Base-by-base conservation (phyloP, 352 stramenopile genomes). In the Phytophthora ohioensis region DNA sequence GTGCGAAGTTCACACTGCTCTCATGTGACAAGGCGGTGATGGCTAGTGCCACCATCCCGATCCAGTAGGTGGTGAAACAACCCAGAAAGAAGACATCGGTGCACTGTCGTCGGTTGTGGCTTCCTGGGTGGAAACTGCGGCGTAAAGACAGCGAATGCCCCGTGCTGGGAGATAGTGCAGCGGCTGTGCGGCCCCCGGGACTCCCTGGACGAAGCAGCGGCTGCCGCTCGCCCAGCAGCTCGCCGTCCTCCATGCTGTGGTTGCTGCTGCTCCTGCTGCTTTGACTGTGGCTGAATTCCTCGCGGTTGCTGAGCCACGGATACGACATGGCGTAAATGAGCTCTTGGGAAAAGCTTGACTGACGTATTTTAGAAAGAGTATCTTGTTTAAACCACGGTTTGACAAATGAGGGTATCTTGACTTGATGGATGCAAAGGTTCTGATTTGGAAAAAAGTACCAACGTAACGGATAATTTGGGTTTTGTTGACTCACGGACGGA, bases 11-110 rank as follows among this genome's bases (percentile, higher is more conserved):
- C 9, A 76, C 73, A 47, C 85, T 91, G 47, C 79, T 91, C 52
- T 95, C 76, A 30, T 81, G 82, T 11, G 85, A 87, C 32, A 93
- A 90, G 12, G 88, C 82, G 10, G 86, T 79, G 17, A 91, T 78
- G 32, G 78, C 84, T 12, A 95, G 75, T 31, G 73, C 85, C 36
- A 93, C 46, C 88, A 95, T 93, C 13, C 86, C 88, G 38, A 94
- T 67, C 86, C 87, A 93, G 70, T 95, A 95, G 13, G 61, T 70
- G 8, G 66, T 74, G 35, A 95, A 80, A n/a, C 82, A 38, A 0
- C 76, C 70, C 7, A 95, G 65, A 15, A 80, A 83, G 30, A 90
- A 73, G 0, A 87, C 46, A 62, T 95, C 88, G 0, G 85, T 93
- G 68, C 82, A 90, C 4, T 58, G 46, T 15, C 83, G 84, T 42